These are phyloP conservation scores for Tubosaeta sp. DNA, from an alignment of 768 basidiomycete species.

Conservation along the genomic window DNA sequence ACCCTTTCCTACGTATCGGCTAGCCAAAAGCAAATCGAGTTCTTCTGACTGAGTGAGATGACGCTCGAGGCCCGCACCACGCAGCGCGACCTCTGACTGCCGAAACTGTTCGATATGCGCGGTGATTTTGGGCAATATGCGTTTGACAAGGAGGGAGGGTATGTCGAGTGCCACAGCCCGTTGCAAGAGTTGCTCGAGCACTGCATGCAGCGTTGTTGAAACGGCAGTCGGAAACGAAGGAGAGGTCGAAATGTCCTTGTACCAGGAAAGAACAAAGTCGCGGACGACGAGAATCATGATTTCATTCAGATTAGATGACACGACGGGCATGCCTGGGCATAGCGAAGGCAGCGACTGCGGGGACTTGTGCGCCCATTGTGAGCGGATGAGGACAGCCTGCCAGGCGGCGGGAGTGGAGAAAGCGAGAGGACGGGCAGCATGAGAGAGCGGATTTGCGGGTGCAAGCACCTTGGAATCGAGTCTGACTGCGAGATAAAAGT, in stretches of 20 bases:
- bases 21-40: conserved; percentile 80
- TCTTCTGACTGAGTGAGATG: conserved; percentile 87
- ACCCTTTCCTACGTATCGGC: conserved; percentile 64
- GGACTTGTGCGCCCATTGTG: conserved; percentile 80
- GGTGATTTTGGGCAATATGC: conserved; percentile 85
- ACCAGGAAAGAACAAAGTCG: conserved; percentile 91
- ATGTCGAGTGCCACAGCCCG: conserved; percentile 62
- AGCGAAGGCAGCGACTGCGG: conserved; percentile 67
- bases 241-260: conserved; percentile 78
- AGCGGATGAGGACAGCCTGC: conserved; percentile 84
- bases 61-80: conserved; percentile 78
- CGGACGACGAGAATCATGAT: conserved; percentile 76
- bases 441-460: conserved; percentile 37
- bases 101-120: conserved; percentile 87
- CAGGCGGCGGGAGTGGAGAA: conserved; percentile 95
- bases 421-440: conserved; percentile 67
- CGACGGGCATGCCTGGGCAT: conserved; percentile 55
- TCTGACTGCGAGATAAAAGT: conserved; percentile 52
- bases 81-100: conserved; percentile 80
- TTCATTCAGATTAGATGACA: conserved; percentile 73
- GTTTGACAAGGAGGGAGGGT: conserved; percentile 72
- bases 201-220: conserved; percentile 66
- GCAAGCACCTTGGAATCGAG: conserved; percentile 46
- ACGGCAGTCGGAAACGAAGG: conserved; percentile 87
- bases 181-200: conserved; percentile 53